These are phyloP conservation scores for Trypanosoma caninum DNA, from an alignment of 208 protist genomes.

Conservation along the genomic window DNA sequence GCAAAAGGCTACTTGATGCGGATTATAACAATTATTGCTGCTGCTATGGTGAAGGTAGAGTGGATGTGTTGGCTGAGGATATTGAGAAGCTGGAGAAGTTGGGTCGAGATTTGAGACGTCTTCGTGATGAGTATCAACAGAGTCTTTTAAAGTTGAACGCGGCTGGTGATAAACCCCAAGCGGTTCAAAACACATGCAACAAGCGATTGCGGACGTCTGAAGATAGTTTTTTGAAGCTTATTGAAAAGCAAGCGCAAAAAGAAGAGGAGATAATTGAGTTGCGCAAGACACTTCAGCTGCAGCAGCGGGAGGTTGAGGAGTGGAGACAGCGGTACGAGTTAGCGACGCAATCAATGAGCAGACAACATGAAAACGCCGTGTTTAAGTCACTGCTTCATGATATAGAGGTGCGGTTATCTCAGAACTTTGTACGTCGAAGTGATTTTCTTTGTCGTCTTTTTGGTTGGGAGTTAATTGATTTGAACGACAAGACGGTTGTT, in stretches of 20 bases:
- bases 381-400: constrained; percentile 20
- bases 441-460: constrained; percentile 19
- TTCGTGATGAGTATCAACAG: constrained; percentile 16
- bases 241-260: not conserved
- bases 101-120: constrained; percentile 5
- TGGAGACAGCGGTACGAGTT: constrained; percentile 20
- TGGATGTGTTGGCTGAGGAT: constrained; percentile 2
- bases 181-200: not conserved
- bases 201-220: constrained; percentile 12
- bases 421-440: not conserved
- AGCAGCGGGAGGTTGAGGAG: not conserved
- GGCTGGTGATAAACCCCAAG: not conserved
- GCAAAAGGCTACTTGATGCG: not conserved
- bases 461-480: constrained; percentile 22
- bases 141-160: not conserved
- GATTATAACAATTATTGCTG: constrained; percentile 4
- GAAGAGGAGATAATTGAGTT: constrained; percentile 7
- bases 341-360: not conserved
- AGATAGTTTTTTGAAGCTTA: not conserved
- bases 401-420: not conserved
- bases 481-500: constrained; percentile 4
- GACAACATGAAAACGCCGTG: constrained; percentile 7
- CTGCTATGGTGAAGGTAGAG: not conserved
- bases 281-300: not conserved
- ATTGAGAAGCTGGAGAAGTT: constrained; percentile 16